These are phyloP conservation scores for Trematosphaeria pertusa DNA, from an alignment of 2,329 filamentous ascomycete species.

Conservation along the genomic window DNA sequence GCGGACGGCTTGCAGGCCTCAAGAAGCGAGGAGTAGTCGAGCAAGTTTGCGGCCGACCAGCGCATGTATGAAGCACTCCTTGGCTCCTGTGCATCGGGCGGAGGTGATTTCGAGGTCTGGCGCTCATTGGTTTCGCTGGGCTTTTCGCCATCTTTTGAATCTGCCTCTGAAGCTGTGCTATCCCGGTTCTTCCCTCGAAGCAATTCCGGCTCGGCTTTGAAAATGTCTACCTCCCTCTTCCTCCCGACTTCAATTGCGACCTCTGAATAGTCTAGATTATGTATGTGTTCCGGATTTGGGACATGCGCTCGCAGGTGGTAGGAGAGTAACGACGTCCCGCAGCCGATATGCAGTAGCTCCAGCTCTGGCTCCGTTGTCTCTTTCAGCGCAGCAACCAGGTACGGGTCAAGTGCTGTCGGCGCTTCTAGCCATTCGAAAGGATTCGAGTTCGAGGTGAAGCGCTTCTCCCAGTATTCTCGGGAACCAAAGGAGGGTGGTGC, in stretches of 20 bases:
- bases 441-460: slow-evolving; percentile 41
- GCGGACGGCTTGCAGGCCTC: slow-evolving; percentile 23
- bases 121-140: not conserved
- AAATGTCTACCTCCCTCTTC: slow-evolving; percentile 37
- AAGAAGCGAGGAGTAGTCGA: slow-evolving; percentile 42
- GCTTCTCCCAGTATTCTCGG: slow-evolving; percentile 46
- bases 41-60: slow-evolving; percentile 44
- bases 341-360: slow-evolving; percentile 47
- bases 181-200: not conserved
- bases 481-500: slow-evolving; percentile 43
- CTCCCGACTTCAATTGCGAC: slow-evolving; percentile 43
- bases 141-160: not conserved
- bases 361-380: slow-evolving; percentile 19
- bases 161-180: not conserved
- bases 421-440: slow-evolving; percentile 50
- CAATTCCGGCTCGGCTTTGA: slow-evolving; percentile 4
- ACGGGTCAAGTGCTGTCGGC: slow-evolving; percentile 36
- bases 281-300: slow-evolving; percentile 36
- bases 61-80: slow-evolving; percentile 28
- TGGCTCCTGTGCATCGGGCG: not conserved
- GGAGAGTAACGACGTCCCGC: slow-evolving; percentile 48
- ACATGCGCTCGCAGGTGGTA: slow-evolving; percentile 45
- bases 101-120: not conserved
- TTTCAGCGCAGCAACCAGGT: slow-evolving; percentile 32
- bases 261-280: slow-evolving; percentile 49